Conservation (phyloP, 2,329 filamentous ascomycete species). For the Boeremia lycopersici region DNA sequence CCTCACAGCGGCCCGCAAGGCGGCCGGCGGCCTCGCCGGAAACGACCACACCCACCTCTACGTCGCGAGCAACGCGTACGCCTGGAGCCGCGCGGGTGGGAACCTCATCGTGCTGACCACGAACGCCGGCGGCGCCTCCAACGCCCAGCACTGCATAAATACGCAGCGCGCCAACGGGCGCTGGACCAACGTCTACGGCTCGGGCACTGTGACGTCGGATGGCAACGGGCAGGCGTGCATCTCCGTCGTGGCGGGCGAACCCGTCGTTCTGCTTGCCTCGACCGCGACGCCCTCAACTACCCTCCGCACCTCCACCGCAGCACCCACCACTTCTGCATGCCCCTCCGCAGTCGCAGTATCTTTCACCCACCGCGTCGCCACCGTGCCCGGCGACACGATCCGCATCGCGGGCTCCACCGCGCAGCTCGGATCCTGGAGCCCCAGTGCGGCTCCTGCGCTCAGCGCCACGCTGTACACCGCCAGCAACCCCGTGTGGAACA, state of each 20-base stretch:
- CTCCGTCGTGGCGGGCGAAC: conserved; percentile 50
- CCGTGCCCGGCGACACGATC: conserved; percentile 57
- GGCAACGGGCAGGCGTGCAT: conserved; percentile 52
- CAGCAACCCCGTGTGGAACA: conserved; percentile 56
- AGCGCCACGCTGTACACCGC: conserved; percentile 52
- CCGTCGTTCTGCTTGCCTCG: conserved; percentile 48
- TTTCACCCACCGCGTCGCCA: conserved; percentile 55
- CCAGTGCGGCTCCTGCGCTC: conserved; percentile 48
- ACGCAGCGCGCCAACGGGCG: conserved; percentile 46
- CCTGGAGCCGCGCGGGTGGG: conserved; percentile 54
- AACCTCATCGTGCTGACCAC: conserved; percentile 55
- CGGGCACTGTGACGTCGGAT: conserved; percentile 47
- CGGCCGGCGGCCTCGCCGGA: conserved; percentile 50
- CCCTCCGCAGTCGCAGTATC: conserved; percentile 45
- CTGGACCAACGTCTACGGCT: conserved; percentile 52
- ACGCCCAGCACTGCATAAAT: conserved; percentile 52
- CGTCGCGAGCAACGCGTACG: conserved; percentile 52
- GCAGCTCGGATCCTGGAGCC: conserved; percentile 54
- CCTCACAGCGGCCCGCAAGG: conserved; percentile 35
- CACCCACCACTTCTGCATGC: conserved; percentile 25
- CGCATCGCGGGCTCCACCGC: conserved; percentile 53
- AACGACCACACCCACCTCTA: conserved; percentile 56
- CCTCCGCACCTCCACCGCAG: conserved; percentile 4
- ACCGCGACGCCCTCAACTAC: conserved; percentile 17
- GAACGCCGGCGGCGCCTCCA: conserved; percentile 51